Conservation (phyloP, 192 early-diverging fungal genomes). For the Backusella australiensis region DNA sequence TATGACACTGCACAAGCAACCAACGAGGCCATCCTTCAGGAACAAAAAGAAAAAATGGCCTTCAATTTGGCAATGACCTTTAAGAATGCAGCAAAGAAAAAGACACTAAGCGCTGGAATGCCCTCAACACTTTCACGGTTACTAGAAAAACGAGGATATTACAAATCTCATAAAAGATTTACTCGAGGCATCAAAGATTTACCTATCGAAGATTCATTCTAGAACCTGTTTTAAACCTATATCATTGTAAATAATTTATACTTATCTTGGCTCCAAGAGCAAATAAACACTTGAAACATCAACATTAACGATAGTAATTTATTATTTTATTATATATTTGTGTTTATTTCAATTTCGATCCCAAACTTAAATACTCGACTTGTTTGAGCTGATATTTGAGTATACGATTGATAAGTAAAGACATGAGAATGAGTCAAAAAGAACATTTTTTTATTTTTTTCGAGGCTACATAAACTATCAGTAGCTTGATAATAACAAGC, state of each 20-base stretch:
- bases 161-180: neutral
- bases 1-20: neutral
- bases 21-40: neutral
- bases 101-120: neutral
- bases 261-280: neutral
- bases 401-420: too few relatives aligned
- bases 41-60: slow-evolving; percentile 1
- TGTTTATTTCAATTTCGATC: too few relatives aligned
- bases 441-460: too few relatives aligned
- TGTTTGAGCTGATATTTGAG: too few relatives aligned
- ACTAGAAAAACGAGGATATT: neutral
- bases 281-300: neutral
- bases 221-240: neutral
- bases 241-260: neutral
- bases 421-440: too few relatives aligned
- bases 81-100: neutral
- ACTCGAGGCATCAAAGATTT: neutral
- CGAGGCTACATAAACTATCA: too few relatives aligned
- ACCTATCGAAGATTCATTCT: neutral
- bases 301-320: too few relatives aligned
- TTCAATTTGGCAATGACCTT: neutral
- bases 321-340: too few relatives aligned
- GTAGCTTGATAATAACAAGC: neutral
- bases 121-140: neutral
- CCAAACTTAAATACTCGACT: too few relatives aligned